Evolutionary conservation across 2,329 filamentous ascomycete genomes (phyloP).

Genomic region (Rosellinia necatrix): DNA sequence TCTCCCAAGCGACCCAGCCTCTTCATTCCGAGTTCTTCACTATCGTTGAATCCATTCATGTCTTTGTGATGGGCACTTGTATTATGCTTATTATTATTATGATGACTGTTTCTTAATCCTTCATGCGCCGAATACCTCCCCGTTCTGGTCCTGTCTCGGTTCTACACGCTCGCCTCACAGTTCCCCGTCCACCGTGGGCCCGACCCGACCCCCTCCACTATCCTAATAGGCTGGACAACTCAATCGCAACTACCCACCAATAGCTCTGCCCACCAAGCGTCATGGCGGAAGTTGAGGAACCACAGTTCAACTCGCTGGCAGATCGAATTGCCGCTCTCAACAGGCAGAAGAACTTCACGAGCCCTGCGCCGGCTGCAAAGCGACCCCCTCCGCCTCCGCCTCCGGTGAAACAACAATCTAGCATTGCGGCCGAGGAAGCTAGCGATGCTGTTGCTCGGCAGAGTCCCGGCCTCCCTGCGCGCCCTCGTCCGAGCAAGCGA

Average conservation of each 20-base stretch:
- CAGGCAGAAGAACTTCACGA: constrained; percentile 61
- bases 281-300: constrained; percentile 67
- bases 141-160: too few relatives aligned
- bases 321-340: constrained; percentile 69
- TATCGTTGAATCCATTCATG: background rate
- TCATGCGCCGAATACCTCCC: background rate
- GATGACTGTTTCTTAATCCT: background rate
- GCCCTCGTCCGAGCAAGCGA: constrained; percentile 44
- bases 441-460: constrained; percentile 29
- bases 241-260: background rate
- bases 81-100: background rate
- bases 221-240: background rate
- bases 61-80: background rate
- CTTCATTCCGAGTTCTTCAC: background rate
- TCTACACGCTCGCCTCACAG: background rate
- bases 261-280: background rate
- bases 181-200: background rate
- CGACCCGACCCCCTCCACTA: background rate
- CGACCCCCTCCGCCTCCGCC: constrained; percentile 53
- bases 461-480: constrained; percentile 47
- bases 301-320: constrained; percentile 63
- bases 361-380: constrained; percentile 40
- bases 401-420: constrained; percentile 46
- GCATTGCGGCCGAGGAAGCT: constrained; percentile 43
- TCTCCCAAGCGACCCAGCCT: background rate